Conservation (phyloP, 495 filamentous ascomycete species). For the Choiromyces venosus region DNA sequence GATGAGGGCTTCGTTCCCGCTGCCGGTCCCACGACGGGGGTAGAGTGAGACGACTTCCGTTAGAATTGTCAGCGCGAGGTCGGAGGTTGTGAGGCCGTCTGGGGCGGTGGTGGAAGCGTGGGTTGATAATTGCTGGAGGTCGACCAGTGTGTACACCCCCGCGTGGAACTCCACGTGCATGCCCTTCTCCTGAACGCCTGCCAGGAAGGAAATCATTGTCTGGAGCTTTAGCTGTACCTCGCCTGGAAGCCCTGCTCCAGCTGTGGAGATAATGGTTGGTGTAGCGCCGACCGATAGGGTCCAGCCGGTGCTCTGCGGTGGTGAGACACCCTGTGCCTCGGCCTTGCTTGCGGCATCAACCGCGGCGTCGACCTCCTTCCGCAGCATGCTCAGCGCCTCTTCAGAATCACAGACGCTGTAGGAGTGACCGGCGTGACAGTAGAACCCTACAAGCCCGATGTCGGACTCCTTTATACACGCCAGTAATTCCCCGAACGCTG, state of each 20-base stretch:
- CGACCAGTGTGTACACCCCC: slow-evolving; percentile 66
- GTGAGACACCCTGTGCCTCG: not conserved
- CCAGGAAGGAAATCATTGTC: slow-evolving; percentile 6
- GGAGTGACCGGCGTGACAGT: slow-evolving; percentile 73
- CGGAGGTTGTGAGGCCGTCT: slow-evolving; percentile 46
- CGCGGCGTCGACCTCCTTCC: slow-evolving; percentile 57
- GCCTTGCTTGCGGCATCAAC: slow-evolving; percentile 48
- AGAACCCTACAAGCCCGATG: slow-evolving; percentile 58
- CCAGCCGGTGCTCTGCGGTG: slow-evolving; percentile 10
- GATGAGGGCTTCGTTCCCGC: slow-evolving; percentile 61
- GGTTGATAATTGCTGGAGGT: slow-evolving; percentile 77
- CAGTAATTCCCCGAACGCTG: slow-evolving; percentile 52
- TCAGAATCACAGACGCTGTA: slow-evolving; percentile 53
- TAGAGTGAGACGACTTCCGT: slow-evolving; percentile 71
- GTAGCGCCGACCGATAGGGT: slow-evolving; percentile 71
- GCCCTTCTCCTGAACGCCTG: slow-evolving; percentile 3
- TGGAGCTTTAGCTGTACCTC: slow-evolving; percentile 28
- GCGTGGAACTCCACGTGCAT: slow-evolving; percentile 63
- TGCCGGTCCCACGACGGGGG: slow-evolving; percentile 49
- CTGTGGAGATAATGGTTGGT: slow-evolving; percentile 61
- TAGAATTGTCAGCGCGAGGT: slow-evolving; percentile 64
- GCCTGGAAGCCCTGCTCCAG: slow-evolving; percentile 45
- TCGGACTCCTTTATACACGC: slow-evolving; percentile 48
- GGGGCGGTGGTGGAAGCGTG: slow-evolving; percentile 49
- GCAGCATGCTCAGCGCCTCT: slow-evolving; percentile 56